These are phyloP conservation scores for Pulicaria dysenterica DNA, from an alignment of 129 eudicot genomes.

Conservation along the genomic window DNA sequence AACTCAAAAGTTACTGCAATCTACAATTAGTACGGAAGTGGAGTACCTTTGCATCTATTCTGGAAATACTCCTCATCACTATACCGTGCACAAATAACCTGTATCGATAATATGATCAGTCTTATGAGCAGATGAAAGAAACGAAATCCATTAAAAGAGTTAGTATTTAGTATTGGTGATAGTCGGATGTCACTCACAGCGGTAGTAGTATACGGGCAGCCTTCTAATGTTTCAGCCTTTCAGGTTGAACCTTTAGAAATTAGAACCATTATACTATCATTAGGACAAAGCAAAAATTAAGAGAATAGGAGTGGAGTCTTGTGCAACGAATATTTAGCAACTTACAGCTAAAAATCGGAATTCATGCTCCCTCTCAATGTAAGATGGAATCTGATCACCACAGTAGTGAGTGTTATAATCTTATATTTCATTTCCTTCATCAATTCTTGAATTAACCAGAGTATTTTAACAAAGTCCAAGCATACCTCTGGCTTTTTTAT, in stretches of 20 bases:
- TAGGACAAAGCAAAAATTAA: neutral
- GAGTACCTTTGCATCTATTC: conserved; percentile 81
- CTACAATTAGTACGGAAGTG: neutral
- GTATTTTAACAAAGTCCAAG: conserved; percentile 13
- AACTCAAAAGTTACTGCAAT: conserved; percentile 17
- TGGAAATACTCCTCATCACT: conserved; percentile 84
- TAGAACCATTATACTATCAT: conserved; percentile 14
- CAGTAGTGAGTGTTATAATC: conserved; percentile 23
- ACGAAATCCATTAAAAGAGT: neutral
- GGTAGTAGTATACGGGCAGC: conserved; percentile 52
- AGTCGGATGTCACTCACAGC: conserved; percentile 56
- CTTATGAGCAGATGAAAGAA: conserved; percentile 9
- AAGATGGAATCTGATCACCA: conserved; percentile 71
- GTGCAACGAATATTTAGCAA: conserved; percentile 18
- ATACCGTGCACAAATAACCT: conserved; percentile 93
- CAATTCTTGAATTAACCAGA: neutral
- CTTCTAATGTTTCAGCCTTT: conserved; percentile 84
- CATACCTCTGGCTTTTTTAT: conserved; percentile 77
- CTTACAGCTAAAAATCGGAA: conserved; percentile 94
- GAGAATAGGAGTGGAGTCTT: neutral
- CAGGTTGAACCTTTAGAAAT: conserved; percentile 82
- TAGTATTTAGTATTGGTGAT: neutral
- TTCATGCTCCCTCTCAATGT: conserved; percentile 90
- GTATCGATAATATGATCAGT: conserved; percentile 25
- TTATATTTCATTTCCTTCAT: neutral